Base-by-base conservation (phyloP, 768 basidiomycete genomes). In the Rhizopogon vulgaris region DNA sequence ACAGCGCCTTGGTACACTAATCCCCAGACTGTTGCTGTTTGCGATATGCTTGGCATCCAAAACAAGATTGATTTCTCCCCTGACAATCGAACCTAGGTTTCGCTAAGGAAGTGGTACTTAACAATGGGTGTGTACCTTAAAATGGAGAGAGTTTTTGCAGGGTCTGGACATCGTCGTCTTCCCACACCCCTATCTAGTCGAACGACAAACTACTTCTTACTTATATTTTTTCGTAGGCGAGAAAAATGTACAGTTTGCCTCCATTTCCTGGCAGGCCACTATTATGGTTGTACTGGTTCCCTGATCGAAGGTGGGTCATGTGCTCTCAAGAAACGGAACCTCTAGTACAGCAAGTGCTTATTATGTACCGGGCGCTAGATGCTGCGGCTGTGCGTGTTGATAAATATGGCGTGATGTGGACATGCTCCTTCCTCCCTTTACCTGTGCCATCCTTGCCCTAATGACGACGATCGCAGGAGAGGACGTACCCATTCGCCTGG, bases 1-100 rank as follows among this genome's bases (percentile, higher is more conserved):
- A n/a, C 48, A 94, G 90, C 85, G 24, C 78, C 79, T 1, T 80
- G 78, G 73, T 94, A 90, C 65, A 79, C 84, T 24, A 95, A 94
- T 61, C 87, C 91, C 25, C 94, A 98, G 63, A 98, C 94, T 0
- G 82, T 80, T 48, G 85, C 92, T 3, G 88, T 97, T 59, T 90
- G 90, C 62, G 64, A 69, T 17, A 80, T 97, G 80, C 64, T 99
- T 37, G 79, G 78, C 15, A 78, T 98, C 37, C 76, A 82, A 54
- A 91, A 95, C 69, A 86, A 80, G 61, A 73, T 87, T 50, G 80
- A 79, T 58, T 58, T 64, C 6, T 53, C 58, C 7, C 54, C 53
- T 4, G 54, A 51, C 25, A 28, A 34, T 10, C 32, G 22, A 22
- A 3, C 34, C 45, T 46, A 46, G 14, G 22, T 22, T 22, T 22